Evolutionary conservation across 1,284 basidiomycete genomes (phyloP), one percentile per base, ranked within the genome.

Genomic region (Ceratorhiza oryzae-sativae): DNA sequence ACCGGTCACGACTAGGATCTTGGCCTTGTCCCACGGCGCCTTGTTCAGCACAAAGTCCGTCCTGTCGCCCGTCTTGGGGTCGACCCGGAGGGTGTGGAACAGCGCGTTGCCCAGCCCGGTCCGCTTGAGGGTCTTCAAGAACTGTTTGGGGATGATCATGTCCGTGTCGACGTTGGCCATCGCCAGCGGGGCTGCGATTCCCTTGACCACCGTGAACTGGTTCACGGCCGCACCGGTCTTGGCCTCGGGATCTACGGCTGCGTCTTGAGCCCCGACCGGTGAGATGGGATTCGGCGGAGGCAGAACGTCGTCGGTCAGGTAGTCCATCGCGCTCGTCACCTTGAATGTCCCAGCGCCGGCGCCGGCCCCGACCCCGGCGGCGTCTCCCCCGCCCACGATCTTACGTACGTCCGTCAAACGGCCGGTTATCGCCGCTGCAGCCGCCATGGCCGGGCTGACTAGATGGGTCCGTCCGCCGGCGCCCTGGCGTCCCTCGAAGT

Each of bases 111-210:
- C 93, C 70, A 98, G 86, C 67, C 95, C 95, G 25, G 95, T 97
- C 72, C 96, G 88, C 82, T 97, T 95, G 76, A 98, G 83, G 4
- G 95, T 97, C 83, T 97, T 98, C 81, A 98, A 83, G 85, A 97
- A 98, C 79, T 95, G 93, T 79, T 96, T 96, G 4, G 95, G 96
- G 78, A 97, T 97, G 80, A 98, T 97, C 90, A 94, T 95, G 80
- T 98, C 96, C 65, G 95, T 98, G 81, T 98, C 95, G 75, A 97
- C 90, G 79, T 98, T 98, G 77, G 93, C 89, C 73, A 95, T 92
- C 80, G 92, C 88, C 81, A 97, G 81, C n/a, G 94, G 94, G 2
- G 94, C 95, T 32, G 93, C 88, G 74, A 95, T 88, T 49, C 95
- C 95, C 81, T 90, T 91, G 75, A 96, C 82, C 65, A 92, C 79